phyloP scores from a whole-genome alignment of 2,329 filamentous ascomycete species.

The Boeremia lycopersici region DNA sequence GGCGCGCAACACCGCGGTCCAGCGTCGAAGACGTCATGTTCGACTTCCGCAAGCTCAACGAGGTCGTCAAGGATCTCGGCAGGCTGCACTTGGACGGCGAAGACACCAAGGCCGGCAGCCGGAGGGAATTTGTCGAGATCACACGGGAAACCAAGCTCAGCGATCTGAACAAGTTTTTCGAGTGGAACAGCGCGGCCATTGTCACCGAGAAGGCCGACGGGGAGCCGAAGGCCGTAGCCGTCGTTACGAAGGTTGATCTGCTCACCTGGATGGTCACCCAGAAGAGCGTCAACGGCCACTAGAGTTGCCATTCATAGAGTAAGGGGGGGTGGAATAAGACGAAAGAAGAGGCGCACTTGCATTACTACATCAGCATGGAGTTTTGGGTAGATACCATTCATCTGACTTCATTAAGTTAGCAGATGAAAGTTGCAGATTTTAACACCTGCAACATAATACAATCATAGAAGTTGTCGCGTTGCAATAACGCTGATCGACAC shows the following conservation, averaged over 20 bases:
- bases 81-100: slow-evolving; percentile 45
- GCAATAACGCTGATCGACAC: neutral
- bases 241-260: slow-evolving; percentile 96
- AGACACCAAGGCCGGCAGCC: slow-evolving; percentile 42
- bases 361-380: slow-evolving; percentile 14
- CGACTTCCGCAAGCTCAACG: slow-evolving; percentile 84
- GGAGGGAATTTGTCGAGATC: slow-evolving; percentile 86
- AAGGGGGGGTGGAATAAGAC: neutral
- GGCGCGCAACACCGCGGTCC: slow-evolving; percentile 74
- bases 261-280: slow-evolving; percentile 82
- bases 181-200: slow-evolving; percentile 96
- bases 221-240: slow-evolving; percentile 77
- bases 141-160: slow-evolving; percentile 85
- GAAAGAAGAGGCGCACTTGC: neutral
- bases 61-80: slow-evolving; percentile 80
- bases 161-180: slow-evolving; percentile 88
- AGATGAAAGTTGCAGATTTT: slow-evolving; percentile 20
- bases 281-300: slow-evolving; percentile 16
- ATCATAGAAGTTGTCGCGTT: neutral
- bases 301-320: neutral
- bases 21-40: slow-evolving; percentile 94
- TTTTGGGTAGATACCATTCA: slow-evolving; percentile 19
- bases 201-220: slow-evolving; percentile 76
- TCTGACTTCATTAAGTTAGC: slow-evolving; percentile 22
- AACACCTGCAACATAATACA: slow-evolving; percentile 13